Percentiles rank a stretch among this genome's conserved stretches.
Evolutionary conservation across 1,139 yeast genomes (phyloP).

Genomic region (Pneumocystis murina): DNA sequence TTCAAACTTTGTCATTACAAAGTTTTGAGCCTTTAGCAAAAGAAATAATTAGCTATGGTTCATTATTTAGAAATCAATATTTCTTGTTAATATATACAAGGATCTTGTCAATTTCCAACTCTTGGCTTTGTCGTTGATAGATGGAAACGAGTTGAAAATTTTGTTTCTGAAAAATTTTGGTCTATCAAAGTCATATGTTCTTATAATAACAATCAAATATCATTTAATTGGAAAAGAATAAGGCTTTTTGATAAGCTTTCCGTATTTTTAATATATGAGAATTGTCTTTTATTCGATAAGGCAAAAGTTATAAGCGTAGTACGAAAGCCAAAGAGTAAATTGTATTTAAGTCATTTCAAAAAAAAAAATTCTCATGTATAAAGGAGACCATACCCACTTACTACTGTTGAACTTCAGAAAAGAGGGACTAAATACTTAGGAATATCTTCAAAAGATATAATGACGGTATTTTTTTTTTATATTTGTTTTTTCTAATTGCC

Average conservation of each 20-base stretch:
- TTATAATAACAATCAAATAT: constrained; percentile 23
- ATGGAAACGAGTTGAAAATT: constrained; percentile 55
- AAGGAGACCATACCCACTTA: constrained; percentile 67
- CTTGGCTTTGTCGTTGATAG: constrained; percentile 94
- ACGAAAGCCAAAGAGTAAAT: constrained; percentile 55
- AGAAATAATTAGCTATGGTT: constrained; percentile 20
- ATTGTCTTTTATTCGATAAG: constrained; percentile 36
- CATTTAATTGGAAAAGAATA: constrained; percentile 52
- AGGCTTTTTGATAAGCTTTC: constrained; percentile 59
- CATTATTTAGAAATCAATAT: constrained; percentile 20
- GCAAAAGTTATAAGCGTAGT: constrained; percentile 41
- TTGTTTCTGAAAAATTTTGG: constrained; percentile 75
- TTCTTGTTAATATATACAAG: constrained; percentile 45
- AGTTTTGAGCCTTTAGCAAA: constrained; percentile 17
- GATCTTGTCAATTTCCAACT: constrained; percentile 95
- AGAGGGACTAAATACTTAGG: constrained; percentile 62
- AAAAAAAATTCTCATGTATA: neutral
- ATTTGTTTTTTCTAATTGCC: neutral
- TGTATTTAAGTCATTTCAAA: constrained; percentile 15
- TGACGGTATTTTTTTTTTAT: constrained; percentile 33
- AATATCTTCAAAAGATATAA: constrained; percentile 65
- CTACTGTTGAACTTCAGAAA: constrained; percentile 90
- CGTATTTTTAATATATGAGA: constrained; percentile 49
- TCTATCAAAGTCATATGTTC: constrained; percentile 36
- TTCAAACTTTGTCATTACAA: constrained; percentile 42